Percentiles rank a stretch among this genome's conserved stretches.
These are phyloP conservation scores for Jamesozyma jinghongensis DNA, from an alignment of 805 yeast species.

Conservation along the genomic window DNA sequence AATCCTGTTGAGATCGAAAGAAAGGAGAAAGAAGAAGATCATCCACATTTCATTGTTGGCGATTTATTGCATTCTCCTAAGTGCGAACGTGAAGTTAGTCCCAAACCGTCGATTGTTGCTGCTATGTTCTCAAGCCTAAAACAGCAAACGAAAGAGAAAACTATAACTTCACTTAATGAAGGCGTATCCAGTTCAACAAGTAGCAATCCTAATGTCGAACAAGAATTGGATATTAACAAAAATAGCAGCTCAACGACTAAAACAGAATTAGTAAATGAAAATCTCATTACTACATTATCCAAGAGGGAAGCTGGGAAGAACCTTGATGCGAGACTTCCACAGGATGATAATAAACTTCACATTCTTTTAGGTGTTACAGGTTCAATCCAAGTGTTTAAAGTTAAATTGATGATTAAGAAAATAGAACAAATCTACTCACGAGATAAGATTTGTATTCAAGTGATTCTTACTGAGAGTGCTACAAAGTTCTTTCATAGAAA, in stretches of 20 bases:
- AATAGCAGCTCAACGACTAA: constrained; percentile 1
- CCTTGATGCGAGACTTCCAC: constrained; percentile 53
- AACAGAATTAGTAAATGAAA: too few species aligned
- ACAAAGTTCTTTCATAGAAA: constrained; percentile 48
- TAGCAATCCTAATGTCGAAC: background rate
- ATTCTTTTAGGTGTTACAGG: constrained; percentile 84
- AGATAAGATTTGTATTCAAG: constrained; percentile 69
- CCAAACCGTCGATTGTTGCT: constrained; percentile 12
- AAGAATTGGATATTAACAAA: constrained; percentile 4
- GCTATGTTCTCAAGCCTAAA: background rate
- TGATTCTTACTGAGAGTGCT: constrained; percentile 78
- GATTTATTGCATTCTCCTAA: constrained; percentile 46
- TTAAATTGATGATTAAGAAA: constrained; percentile 70
- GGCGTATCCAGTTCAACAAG: too few species aligned
- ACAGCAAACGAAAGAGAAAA: background rate
- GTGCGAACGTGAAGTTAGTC: constrained; percentile 12
- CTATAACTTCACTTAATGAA: too few species aligned
- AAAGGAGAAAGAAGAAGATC: constrained; percentile 37
- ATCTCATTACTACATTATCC: too few species aligned
- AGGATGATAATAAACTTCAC: constrained; percentile 84
- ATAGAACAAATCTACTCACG: constrained; percentile 71
- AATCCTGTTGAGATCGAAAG: background rate
- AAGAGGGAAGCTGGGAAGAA: constrained; percentile 38
- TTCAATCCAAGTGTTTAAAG: constrained; percentile 72
- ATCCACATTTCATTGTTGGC: constrained; percentile 69